A percentile compares a stretch with the other conserved stretches of the same genome.
Conservation (phyloP, 1,284 basidiomycete species). For the Apiotrichum mycotoxinovorans region DNA sequence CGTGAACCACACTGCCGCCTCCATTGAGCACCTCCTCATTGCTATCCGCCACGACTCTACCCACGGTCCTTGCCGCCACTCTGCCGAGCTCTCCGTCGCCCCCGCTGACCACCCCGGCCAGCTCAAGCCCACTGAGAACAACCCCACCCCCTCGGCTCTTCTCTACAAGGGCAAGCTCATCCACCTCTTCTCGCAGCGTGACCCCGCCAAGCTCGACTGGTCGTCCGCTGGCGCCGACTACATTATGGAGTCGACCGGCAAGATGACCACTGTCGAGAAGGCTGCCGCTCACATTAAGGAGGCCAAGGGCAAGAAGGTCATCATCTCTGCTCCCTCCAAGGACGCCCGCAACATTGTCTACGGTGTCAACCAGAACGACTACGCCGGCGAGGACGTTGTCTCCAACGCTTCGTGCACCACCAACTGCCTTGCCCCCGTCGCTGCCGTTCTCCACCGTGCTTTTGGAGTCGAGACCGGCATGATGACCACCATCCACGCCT, state of each 20-base stretch:
- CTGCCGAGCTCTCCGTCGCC: conserved; percentile 35
- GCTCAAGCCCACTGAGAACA: conserved; percentile 30
- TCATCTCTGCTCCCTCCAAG: conserved; percentile 50
- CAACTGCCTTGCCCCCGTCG: conserved; percentile 51
- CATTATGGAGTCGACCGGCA: conserved; percentile 48
- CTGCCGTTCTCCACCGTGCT: conserved; percentile 42
- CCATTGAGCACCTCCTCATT: conserved; percentile 43
- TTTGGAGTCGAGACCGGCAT: conserved; percentile 51
- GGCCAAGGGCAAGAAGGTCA: conserved; percentile 49
- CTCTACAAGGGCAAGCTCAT: conserved; percentile 44
- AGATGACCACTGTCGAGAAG: conserved; percentile 44
- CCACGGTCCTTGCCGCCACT: conserved; percentile 39
- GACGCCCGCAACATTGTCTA: conserved; percentile 45
- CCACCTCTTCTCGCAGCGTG: conserved; percentile 46
- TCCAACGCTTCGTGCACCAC: conserved; percentile 52
- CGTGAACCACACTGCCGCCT: conserved; percentile 51
- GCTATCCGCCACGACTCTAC: conserved; percentile 50
- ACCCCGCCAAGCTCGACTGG: conserved; percentile 48
- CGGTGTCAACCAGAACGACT: conserved; percentile 49
- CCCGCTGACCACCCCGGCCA: conserved; percentile 37
- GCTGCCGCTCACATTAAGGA: conserved; percentile 44
- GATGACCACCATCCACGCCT: conserved; percentile 53
- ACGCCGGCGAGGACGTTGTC: conserved; percentile 43
- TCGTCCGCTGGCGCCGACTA: conserved; percentile 44
- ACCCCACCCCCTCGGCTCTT: conserved; percentile 36